phyloP scores from a whole-genome alignment of 768 basidiomycete species.

The Suillus americanus region DNA sequence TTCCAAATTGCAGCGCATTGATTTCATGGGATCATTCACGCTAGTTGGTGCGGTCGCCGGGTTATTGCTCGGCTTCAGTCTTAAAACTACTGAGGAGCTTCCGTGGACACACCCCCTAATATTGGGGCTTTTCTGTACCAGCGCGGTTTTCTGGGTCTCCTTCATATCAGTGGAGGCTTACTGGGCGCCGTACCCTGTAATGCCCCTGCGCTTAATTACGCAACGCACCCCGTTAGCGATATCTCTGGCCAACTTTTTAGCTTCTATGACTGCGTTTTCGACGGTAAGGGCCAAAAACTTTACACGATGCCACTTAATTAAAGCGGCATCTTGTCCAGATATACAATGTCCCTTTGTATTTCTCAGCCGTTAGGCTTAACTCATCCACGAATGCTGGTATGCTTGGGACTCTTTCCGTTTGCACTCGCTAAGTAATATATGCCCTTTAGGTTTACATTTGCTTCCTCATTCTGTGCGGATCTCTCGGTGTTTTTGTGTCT shows the following conservation, averaged over 20 bases:
- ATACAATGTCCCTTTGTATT: slow-evolving; percentile 89
- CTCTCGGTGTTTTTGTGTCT: slow-evolving; percentile 6
- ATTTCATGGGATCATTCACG: slow-evolving; percentile 81
- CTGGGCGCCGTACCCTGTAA: slow-evolving; percentile 81
- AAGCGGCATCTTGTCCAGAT: slow-evolving; percentile 43
- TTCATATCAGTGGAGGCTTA: slow-evolving; percentile 83
- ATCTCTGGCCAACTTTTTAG: slow-evolving; percentile 76
- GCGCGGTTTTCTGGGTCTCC: slow-evolving; percentile 48
- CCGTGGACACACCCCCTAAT: slow-evolving; percentile 76
- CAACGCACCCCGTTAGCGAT: slow-evolving; percentile 81
- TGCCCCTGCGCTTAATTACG: slow-evolving; percentile 80
- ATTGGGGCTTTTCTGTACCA: slow-evolving; percentile 58
- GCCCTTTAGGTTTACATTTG: slow-evolving; percentile 68
- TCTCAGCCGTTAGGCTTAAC: slow-evolving; percentile 73
- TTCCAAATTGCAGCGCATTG: slow-evolving; percentile 76
- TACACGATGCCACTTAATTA: slow-evolving; percentile 5
- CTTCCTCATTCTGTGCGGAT: slow-evolving; percentile 82
- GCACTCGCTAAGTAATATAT: slow-evolving; percentile 12
- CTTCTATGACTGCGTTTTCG: slow-evolving; percentile 77
- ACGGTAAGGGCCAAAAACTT: slow-evolving; percentile 46
- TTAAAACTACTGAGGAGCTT: slow-evolving; percentile 77
- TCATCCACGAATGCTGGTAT: slow-evolving; percentile 71
- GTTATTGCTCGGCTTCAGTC: slow-evolving; percentile 72
- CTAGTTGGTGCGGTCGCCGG: slow-evolving; percentile 70
- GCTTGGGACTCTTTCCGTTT: slow-evolving; percentile 19